Evolutionary conservation across 208 protist genomes (phyloP), one percentile per base, ranked within the genome.

Genomic region (Lotmaria passim): DNA sequence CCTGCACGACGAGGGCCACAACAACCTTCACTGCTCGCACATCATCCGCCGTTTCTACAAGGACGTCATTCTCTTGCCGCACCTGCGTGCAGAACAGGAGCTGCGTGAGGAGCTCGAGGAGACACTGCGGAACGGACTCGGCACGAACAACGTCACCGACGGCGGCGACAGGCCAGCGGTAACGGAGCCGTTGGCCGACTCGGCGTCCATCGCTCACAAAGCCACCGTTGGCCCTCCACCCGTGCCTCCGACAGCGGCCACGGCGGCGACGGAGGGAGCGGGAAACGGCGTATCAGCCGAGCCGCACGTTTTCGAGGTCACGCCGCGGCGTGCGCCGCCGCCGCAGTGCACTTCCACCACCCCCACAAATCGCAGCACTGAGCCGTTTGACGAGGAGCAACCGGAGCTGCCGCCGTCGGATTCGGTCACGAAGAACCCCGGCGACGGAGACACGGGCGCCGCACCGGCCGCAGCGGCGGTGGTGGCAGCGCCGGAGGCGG

Each of bases 31-130:
- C 51, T 81, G 80, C 48, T 59, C 74, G 19, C 61, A 59, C 36
- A 31, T 75, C 21, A 73, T 72, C 14, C 70, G 75, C 19, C 80
- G 75, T 64, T 85, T 85, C 61, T 81, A 81, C 72, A 85, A 76
- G 59, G 75, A 80, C 51, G 36, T 79, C n/a, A 81, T 82, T 36
- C 57, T 85, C 43, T 1, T 75, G 31, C 80, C 75, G 0, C 80
- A 85, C 64, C 47, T 81, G 41, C 65, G 64, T 7, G 47, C 67
- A 0, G 71, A 85, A 41, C 46, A 61, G 50, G 36, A 53, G 33
- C 64, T 73, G 33, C 68, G 56, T 38, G 38, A 55, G 0, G 46
- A 66, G 41, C 31, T 81, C 43, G 53, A 61, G 52, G 67, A 57
- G 55, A 63, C 71, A 38, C 47, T 69, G 60, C 43, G 56, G 17